Evolutionary conservation across 257 asterid species (phyloP).

Genomic region (Solanum corneliomulleri): DNA sequence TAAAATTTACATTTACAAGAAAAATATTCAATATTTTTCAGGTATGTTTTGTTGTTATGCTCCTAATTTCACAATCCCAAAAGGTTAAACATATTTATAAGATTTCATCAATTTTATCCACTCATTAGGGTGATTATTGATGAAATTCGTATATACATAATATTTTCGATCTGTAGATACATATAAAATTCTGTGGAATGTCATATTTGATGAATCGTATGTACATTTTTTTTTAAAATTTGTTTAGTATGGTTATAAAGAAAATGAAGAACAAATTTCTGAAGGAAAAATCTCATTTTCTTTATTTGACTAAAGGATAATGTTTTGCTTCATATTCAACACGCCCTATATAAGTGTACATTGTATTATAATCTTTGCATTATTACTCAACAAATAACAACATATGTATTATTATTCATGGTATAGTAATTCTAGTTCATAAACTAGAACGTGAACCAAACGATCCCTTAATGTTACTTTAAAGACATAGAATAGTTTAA

Average conservation of each 20-base stretch:
- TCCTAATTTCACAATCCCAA: background rate
- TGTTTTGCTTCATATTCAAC: background rate
- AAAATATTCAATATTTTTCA: too few species aligned
- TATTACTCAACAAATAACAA: background rate
- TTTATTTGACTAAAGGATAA: too few species aligned
- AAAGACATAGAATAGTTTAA: background rate
- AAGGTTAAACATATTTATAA: background rate
- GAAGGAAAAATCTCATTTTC: too few species aligned
- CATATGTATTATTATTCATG: background rate
- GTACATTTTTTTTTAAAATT: too few species aligned
- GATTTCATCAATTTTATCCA: background rate
- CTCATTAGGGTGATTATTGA: background rate
- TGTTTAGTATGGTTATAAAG: background rate
- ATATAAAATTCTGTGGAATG: background rate
- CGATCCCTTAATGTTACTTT: background rate
- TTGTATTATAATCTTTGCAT: background rate
- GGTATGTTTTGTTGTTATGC: background rate
- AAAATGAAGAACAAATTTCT: background rate
- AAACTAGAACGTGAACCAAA: background rate
- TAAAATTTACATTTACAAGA: background rate
- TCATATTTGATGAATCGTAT: background rate
- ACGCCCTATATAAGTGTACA: background rate
- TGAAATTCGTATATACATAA: background rate
- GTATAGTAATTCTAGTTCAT: background rate
- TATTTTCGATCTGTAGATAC: background rate